Conservation (phyloP, 2,329 filamentous ascomycete species). For the Trichoderma gracile region DNA sequence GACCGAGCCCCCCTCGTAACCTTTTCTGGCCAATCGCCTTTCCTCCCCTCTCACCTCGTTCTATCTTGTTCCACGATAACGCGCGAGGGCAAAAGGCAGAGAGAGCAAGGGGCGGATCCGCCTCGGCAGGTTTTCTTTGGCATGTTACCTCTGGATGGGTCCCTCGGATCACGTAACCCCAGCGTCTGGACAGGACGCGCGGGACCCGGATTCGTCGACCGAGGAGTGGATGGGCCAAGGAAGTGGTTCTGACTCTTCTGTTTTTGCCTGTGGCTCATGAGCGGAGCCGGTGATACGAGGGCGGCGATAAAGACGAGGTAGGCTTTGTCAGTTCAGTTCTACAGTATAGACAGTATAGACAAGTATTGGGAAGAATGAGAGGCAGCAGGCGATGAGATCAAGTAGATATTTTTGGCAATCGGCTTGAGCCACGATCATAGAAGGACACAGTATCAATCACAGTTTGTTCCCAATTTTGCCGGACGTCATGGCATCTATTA, state of each 20-base stretch:
- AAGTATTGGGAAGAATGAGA: too few relatives aligned
- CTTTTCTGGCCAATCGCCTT: not conserved
- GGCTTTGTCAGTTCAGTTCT: not conserved
- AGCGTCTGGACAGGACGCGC: not conserved
- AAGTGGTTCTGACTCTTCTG: not conserved
- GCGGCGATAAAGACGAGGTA: too few relatives aligned
- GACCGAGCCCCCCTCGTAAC: not conserved
- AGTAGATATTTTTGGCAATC: too few relatives aligned
- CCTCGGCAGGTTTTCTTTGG: not conserved
- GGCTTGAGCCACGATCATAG: not conserved
- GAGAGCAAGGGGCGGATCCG: conserved; percentile 3
- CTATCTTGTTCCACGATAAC: not conserved
- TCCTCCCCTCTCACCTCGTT: not conserved
- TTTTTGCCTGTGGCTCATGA: not conserved
- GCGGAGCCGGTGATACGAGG: conserved; percentile 4
- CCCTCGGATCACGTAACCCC: not conserved
- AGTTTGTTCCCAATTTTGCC: not conserved
- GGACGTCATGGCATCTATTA: too few relatives aligned
- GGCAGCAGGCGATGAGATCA: too few relatives aligned
- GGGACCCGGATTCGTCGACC: conserved; percentile 16
- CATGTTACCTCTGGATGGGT: not conserved
- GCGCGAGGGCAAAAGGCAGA: not conserved
- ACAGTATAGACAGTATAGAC: too few relatives aligned
- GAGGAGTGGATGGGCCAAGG: conserved; percentile 9
- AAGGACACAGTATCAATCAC: not conserved